These are phyloP conservation scores for Tubosaeta sp. DNA, from an alignment of 768 basidiomycete genomes.

Conservation along the genomic window DNA sequence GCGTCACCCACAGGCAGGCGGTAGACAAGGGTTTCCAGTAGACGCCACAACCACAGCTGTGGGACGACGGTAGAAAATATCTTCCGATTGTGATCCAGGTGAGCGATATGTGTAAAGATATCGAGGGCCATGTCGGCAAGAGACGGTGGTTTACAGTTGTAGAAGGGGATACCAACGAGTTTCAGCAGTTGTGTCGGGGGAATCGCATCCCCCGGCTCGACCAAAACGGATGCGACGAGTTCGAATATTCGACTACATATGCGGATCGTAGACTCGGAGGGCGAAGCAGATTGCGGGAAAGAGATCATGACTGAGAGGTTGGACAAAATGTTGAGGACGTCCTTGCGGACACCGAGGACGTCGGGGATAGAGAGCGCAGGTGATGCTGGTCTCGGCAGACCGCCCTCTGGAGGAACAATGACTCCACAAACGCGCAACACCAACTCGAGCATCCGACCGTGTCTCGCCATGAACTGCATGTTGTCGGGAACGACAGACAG, in stretches of 20 bases:
- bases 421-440: constrained; percentile 66
- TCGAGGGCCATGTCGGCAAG: constrained; percentile 78
- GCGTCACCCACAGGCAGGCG: constrained; percentile 76
- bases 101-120: constrained; percentile 73
- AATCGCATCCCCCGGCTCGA: constrained; percentile 63
- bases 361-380: constrained; percentile 66
- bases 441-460: constrained; percentile 59
- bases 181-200: constrained; percentile 60
- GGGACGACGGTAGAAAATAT: constrained; percentile 62
- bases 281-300: constrained; percentile 36
- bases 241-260: constrained; percentile 59
- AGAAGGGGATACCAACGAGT: constrained; percentile 41
- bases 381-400: constrained; percentile 42
- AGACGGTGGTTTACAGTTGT: constrained; percentile 49
- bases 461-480: constrained; percentile 55
- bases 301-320: constrained; percentile 53
- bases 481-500: constrained; percentile 76
- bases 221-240: constrained; percentile 69
- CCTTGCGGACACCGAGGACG: constrained; percentile 68
- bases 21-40: constrained; percentile 71
- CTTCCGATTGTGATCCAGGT: constrained; percentile 74
- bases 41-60: constrained; percentile 47
- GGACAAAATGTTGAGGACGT: constrained; percentile 65
- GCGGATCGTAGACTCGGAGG: constrained; percentile 39
- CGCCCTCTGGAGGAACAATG: constrained; percentile 30